Conservation (phyloP, 768 basidiomycete genomes). For the Clathrus columnatus region DNA sequence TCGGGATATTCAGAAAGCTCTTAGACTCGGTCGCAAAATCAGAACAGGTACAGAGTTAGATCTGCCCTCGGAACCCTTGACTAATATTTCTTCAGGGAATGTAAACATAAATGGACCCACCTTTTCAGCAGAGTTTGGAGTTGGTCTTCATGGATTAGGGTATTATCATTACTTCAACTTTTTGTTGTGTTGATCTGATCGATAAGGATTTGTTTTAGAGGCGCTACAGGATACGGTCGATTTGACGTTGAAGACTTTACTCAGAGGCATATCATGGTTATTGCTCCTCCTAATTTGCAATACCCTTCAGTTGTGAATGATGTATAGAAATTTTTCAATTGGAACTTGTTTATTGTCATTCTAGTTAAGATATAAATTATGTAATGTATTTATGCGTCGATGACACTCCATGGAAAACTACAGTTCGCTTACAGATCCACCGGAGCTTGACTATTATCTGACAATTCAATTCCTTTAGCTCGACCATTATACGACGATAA, state of each 20-base stretch:
- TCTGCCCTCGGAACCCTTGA: not conserved
- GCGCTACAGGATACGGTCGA: conserved; percentile 38
- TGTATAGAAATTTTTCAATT: too few relatives aligned
- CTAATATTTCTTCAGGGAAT: conserved; percentile 28
- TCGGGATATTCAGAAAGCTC: conserved; percentile 27
- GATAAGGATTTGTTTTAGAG: conserved; percentile 12
- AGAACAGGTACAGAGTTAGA: conserved; percentile 32
- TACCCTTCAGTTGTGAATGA: not conserved
- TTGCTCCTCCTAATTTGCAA: conserved; percentile 26
- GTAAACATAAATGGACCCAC: conserved; percentile 50
- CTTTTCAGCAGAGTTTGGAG: conserved; percentile 33
- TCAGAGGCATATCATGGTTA: conserved; percentile 32
- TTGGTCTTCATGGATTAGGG: conserved; percentile 38
- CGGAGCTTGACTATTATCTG: too few relatives aligned
- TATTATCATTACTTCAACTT: conserved; percentile 16
- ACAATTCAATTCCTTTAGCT: too few relatives aligned
- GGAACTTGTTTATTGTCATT: too few relatives aligned
- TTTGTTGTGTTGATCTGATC: not conserved
- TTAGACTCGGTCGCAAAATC: conserved; percentile 39
- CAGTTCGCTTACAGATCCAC: too few relatives aligned
- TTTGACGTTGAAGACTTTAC: conserved; percentile 46
- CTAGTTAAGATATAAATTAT: too few relatives aligned
- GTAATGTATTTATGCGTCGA: too few relatives aligned
- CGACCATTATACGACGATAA: too few relatives aligned
- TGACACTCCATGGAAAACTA: too few relatives aligned